phyloP scores from a whole-genome alignment of 352 stramenopile genomes.

The Phytophthora colocasiae region DNA sequence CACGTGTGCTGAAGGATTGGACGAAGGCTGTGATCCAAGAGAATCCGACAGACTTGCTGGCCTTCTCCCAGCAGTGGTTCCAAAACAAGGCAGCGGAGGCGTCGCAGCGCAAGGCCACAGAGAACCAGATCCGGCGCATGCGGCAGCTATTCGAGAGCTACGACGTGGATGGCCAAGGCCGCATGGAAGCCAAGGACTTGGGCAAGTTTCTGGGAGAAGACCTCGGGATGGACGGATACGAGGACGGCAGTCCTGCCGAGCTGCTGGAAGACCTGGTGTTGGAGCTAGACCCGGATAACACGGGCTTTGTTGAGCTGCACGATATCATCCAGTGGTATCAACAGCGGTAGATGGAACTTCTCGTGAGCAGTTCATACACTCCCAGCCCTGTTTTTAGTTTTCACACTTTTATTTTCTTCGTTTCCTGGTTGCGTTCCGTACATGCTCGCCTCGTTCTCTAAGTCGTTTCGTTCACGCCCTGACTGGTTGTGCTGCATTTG shows the following conservation, averaged over 20 bases:
- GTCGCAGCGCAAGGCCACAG: constrained; percentile 67
- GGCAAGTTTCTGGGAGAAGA: constrained; percentile 72
- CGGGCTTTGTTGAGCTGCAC: constrained; percentile 82
- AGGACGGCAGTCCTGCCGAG: constrained; percentile 53
- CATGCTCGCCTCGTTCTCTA: constrained; percentile 30
- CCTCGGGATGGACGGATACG: constrained; percentile 58
- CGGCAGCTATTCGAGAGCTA: constrained; percentile 81
- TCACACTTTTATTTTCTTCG: constrained; percentile 33
- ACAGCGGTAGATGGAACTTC: constrained; percentile 44
- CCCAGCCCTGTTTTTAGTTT: constrained; percentile 16
- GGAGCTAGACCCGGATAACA: constrained; percentile 77
- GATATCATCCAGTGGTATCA: constrained; percentile 89
- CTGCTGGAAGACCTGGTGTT: constrained; percentile 70
- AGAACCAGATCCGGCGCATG: constrained; percentile 73
- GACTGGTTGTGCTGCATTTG: constrained; percentile 3
- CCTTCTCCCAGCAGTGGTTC: constrained; percentile 90
- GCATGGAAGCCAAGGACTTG: constrained; percentile 82
- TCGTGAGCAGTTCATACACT: constrained; percentile 1
- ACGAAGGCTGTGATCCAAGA: constrained; percentile 90
- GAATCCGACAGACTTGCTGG: constrained; percentile 75
- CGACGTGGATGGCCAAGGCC: constrained; percentile 81
- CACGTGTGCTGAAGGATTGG: constrained; percentile 90
- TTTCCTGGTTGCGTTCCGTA: constrained; percentile 26
- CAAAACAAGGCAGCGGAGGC: constrained; percentile 72
- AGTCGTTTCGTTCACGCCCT: constrained; percentile 23